Evolutionary conservation across 2,329 filamentous ascomycete species (phyloP), one percentile per base, ranked within the genome.

Genomic region (Aaosphaeria pasadenensis): DNA sequence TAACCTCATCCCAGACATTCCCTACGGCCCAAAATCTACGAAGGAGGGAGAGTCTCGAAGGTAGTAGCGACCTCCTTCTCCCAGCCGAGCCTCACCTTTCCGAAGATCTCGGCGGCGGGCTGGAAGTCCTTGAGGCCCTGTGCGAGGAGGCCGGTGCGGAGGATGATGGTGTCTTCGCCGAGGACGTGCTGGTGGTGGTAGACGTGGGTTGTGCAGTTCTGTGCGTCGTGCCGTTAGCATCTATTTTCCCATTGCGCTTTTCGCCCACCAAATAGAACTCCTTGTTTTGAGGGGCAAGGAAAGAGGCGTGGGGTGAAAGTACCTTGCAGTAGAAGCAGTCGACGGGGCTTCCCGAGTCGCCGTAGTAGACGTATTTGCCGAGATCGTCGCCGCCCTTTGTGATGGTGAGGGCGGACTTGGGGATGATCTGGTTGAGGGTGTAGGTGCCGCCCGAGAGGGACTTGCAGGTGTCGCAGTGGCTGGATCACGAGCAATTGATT

Each of bases 391-490:
- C 69, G 45, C 79, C 79, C 57, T 78, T 76, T 45, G 75, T 80
- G 67, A 82, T 71, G 48, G 75, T 75, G 54, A 83, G 68, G 39
- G 72, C 67, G 31, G 69, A 64, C 57, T 74, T 69, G 41, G 77
- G 77, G 45, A 80, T 73, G 62, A 81, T 76, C 52, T 80, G 76
- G 67, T 81, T 82, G 52, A 81, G 67, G 13, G 77, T 81, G 70
- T 70, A 80, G 43, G 76, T 71, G 13, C 72, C 68, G 54, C 78
- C 78, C 44, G 72, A 72, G 48, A 81, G 73, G 51, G 70, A 60
- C 57, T 82, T 81, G 77, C 80, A 83, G 30, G 78, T 79, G 56
- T 78, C 71, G 69, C 80, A 82, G 58, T 82, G 80, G 71, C 78
- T 79, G 13, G 5, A 11, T 13, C n/a, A 38, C 9, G 33, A 42